These are phyloP conservation scores for Hortiboletus rubellus DNA, from an alignment of 1,284 basidiomycete genomes.

Conservation along the genomic window DNA sequence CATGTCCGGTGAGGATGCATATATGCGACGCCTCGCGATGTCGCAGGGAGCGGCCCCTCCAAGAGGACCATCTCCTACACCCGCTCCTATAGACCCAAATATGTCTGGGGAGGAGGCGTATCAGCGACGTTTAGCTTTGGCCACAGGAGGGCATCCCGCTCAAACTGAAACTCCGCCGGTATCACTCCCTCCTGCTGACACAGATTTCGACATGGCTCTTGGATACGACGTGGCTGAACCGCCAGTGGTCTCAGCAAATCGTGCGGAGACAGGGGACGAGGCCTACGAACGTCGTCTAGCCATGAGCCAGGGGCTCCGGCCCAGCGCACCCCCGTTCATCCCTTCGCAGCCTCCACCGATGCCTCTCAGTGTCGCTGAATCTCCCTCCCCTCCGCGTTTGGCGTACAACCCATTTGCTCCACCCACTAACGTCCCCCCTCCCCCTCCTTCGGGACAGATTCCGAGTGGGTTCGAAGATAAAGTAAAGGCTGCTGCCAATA, in stretches of 20 bases:
- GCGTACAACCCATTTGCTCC: conserved; percentile 70
- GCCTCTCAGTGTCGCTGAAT: conserved; percentile 26
- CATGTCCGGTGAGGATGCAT: conserved; percentile 60
- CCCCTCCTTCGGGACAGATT: conserved; percentile 53
- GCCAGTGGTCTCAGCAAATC: conserved; percentile 26
- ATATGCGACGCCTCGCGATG: conserved; percentile 54
- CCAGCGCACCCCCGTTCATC: conserved; percentile 22
- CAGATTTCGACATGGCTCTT: conserved; percentile 22
- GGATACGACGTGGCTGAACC: conserved; percentile 11
- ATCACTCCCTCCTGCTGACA: conserved; percentile 6
- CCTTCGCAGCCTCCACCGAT: conserved; percentile 15
- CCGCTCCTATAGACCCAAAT: conserved; percentile 36
- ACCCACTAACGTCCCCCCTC: conserved; percentile 55
- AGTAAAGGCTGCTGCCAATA: conserved; percentile 75
- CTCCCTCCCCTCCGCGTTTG: conserved; percentile 47
- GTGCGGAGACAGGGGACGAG: conserved; percentile 62
- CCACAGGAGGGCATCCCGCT: conserved; percentile 27
- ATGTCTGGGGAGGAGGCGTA: conserved; percentile 66
- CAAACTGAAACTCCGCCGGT: conserved; percentile 18
- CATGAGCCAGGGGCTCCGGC: conserved; percentile 44
- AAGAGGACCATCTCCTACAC: conserved; percentile 24
- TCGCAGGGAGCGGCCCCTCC: conserved; percentile 35
- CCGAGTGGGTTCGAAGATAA: conserved; percentile 58
- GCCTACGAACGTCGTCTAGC: conserved; percentile 64
- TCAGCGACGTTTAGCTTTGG: conserved; percentile 59